Evolutionary conservation across 2,329 filamentous ascomycete species (phyloP).

Genomic region (Ceratocystis lukuohia): DNA sequence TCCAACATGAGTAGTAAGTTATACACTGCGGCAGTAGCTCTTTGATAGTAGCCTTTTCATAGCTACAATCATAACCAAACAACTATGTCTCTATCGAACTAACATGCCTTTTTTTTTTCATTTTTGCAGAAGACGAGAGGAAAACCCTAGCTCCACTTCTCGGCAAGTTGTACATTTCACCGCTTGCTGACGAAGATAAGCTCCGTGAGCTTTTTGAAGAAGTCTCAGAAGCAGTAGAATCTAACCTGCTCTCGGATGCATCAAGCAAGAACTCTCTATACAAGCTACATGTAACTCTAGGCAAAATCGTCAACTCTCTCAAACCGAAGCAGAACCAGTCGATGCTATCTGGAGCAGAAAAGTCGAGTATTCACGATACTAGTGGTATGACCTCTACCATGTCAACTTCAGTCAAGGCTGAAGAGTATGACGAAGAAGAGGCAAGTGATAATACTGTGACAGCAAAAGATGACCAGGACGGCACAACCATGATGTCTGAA

Average conservation of each 20-base stretch:
- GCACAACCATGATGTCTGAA: slow-evolving; percentile 14
- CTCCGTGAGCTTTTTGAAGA: slow-evolving; percentile 45
- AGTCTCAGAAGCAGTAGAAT: slow-evolving; percentile 49
- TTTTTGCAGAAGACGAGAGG: slow-evolving; percentile 60
- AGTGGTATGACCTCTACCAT: neutral
- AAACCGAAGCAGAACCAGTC: slow-evolving; percentile 36
- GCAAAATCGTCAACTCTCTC: slow-evolving; percentile 52
- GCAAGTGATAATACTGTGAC: slow-evolving; percentile 14
- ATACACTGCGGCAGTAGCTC: no score
- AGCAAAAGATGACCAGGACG: slow-evolving; percentile 9
- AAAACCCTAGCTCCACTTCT: slow-evolving; percentile 67
- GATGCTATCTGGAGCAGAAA: slow-evolving; percentile 15
- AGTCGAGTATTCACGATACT: slow-evolving; percentile 5
- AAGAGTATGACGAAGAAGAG: slow-evolving; percentile 15
- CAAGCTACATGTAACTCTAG: slow-evolving; percentile 53
- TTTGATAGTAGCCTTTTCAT: neutral
- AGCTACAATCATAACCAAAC: no score
- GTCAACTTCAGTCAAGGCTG: slow-evolving; percentile 6
- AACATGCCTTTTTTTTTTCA: slow-evolving; percentile 21
- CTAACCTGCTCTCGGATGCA: slow-evolving; percentile 45
- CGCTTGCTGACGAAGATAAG: slow-evolving; percentile 47
- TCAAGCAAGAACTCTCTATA: slow-evolving; percentile 51
- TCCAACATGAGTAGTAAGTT: slow-evolving; percentile 53
- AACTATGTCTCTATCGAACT: slow-evolving; percentile 20
- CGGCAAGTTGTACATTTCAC: slow-evolving; percentile 67